Conservation (phyloP, 345 rosid species). For the Hibiscus mutabilis region DNA sequence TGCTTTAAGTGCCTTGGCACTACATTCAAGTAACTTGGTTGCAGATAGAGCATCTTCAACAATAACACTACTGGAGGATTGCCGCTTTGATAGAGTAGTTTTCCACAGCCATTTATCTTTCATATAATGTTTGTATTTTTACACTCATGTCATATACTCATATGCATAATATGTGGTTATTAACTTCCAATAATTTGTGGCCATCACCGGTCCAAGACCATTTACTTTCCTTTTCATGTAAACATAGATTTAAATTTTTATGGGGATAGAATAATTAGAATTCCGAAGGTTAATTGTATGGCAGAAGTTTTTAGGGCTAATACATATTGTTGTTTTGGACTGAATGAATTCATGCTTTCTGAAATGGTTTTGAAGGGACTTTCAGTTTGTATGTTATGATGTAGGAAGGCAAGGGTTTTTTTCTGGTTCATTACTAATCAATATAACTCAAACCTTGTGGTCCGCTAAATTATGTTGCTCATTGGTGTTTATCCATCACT, state of each 20-base stretch:
- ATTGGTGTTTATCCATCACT: neutral
- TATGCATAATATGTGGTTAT: neutral
- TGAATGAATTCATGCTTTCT: neutral
- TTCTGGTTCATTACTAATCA: neutral
- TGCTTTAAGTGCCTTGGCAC: conserved; percentile 62
- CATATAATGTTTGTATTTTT: neutral
- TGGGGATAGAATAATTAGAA: neutral
- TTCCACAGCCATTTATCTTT: neutral
- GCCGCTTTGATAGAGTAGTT: conserved; percentile 92
- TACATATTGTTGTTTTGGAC: neutral
- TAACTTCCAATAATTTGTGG: neutral
- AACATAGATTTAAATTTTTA: neutral
- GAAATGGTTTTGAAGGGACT: neutral
- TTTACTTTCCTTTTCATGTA: neutral
- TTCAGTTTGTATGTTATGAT: neutral
- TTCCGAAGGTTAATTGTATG: neutral
- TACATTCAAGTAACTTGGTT: conserved; percentile 68
- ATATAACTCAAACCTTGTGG: neutral
- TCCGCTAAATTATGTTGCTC: neutral
- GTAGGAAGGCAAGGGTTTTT: neutral
- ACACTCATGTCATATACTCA: neutral
- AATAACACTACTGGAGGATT: conserved; percentile 60
- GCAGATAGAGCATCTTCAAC: conserved; percentile 64
- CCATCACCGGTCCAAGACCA: neutral
- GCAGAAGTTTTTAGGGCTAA: neutral